Evolutionary conservation across 2,329 filamentous ascomycete species (phyloP), one percentile per base, ranked within the genome.

Genomic region (Westerdykella sp.): DNA sequence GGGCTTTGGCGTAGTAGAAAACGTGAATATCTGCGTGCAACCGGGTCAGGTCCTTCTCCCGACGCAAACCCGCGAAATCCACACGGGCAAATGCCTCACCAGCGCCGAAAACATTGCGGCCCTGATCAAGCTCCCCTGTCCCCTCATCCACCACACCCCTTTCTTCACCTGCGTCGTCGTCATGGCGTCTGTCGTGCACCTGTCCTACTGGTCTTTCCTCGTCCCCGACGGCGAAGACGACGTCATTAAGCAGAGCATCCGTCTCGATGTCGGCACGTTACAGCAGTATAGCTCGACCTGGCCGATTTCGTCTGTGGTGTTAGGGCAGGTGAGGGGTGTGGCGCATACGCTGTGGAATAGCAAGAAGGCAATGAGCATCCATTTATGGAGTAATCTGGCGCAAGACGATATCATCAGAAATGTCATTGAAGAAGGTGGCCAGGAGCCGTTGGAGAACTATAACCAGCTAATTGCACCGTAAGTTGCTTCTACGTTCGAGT

Each of bases 81-180:
- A 94, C 67, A 89, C 87, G 1, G 80, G 80, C 43, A 90, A 94
- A 67, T 88, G 87, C 6, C 79, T 94, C 46, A 79, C 82, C 23
- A 85, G 87, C 0, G 88, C 90, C 0, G 83, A 83, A 53, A 83
- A 85, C 41, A 84, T 95, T 48, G 85, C 84, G 47, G 78, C 80
- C 51, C 75, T 90, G 53, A 80, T 88, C 39, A 84, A 84, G 1
- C 79, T 94, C 37, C 85, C 86, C 0, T 80, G 83, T 4, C 77
- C 82, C 0, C 71, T 91, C 2, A 74, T 83, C 4, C 80, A 79
- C 25, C 87, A 95, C 67, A 89, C 65, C 1, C 63, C 63, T 13
- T 66, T 68, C 51, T 67, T 67, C 52, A 68, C 65, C 3, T 68
- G 65, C 45, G 64, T 66, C 14, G 62, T 67, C 5, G 65, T 68